These are phyloP conservation scores for Asterophora lycoperdoides DNA, from an alignment of 768 basidiomycete genomes.

Conservation along the genomic window DNA sequence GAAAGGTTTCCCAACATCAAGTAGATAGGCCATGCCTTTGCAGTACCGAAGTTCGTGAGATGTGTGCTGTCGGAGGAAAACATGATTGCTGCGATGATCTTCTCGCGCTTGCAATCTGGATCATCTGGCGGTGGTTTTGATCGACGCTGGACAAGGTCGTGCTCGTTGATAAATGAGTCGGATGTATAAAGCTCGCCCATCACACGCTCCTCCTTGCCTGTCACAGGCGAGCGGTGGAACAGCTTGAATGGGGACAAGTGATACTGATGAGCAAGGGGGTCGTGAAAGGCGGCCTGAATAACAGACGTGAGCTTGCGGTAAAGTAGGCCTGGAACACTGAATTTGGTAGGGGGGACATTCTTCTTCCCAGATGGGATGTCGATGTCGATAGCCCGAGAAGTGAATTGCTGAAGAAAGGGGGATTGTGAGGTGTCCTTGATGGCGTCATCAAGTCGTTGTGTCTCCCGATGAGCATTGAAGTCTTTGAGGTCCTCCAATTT, in stretches of 20 bases:
- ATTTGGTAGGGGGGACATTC: conserved; percentile 9
- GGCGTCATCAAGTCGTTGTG: conserved; percentile 9
- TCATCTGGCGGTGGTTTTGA: conserved; percentile 19
- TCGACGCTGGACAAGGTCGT: conserved; percentile 25
- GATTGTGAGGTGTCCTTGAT: neutral
- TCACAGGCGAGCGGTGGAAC: conserved; percentile 7
- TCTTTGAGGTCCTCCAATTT: conserved; percentile 1
- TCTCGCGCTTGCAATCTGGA: conserved; percentile 22
- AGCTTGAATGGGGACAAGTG: too few relatives aligned
- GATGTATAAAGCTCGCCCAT: conserved; percentile 29
- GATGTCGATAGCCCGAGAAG: conserved; percentile 11
- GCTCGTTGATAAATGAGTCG: conserved; percentile 26
- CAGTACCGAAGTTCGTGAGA: conserved; percentile 28
- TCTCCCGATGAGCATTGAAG: conserved; percentile 12
- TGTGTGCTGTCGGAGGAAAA: conserved; percentile 23
- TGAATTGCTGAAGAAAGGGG: conserved; percentile 6
- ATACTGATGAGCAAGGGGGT: conserved; percentile 11
- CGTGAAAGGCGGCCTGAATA: conserved; percentile 19
- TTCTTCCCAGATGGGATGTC: conserved; percentile 18
- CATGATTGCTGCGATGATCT: conserved; percentile 25
- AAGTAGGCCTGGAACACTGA: conserved; percentile 21
- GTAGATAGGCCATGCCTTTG: conserved; percentile 37
- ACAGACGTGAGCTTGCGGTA: conserved; percentile 19
- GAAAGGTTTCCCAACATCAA: conserved; percentile 36
- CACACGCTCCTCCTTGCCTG: conserved; percentile 15